Evolutionary conservation across 768 basidiomycete species (phyloP).

Genomic region (Suillus decipiens): DNA sequence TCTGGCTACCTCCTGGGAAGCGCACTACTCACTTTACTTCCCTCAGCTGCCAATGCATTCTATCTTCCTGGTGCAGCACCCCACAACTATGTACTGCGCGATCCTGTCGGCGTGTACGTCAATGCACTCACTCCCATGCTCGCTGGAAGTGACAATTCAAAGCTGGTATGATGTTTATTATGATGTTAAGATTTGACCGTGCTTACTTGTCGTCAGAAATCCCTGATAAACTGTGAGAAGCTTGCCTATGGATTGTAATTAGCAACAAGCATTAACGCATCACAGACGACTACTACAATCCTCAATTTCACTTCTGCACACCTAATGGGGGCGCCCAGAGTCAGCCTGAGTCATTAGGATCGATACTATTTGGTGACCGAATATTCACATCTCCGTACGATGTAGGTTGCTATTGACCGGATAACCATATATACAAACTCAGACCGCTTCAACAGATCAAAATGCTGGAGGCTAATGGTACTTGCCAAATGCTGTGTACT

Average conservation of each 20-base stretch:
- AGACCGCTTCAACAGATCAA: constrained; percentile 53
- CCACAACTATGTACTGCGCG: constrained; percentile 72
- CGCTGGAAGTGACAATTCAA: constrained; percentile 62
- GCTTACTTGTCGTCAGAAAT: constrained; percentile 58
- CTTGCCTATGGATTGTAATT: background rate
- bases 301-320: constrained; percentile 81
- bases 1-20: constrained; percentile 17
- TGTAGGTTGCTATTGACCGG: constrained; percentile 42
- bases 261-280: constrained; percentile 15
- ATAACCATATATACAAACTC: constrained; percentile 14
- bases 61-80: constrained; percentile 94
- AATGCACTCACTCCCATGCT: constrained; percentile 91
- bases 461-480: constrained; percentile 76
- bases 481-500: constrained; percentile 77
- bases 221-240: constrained; percentile 77
- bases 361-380: constrained; percentile 95
- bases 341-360: constrained; percentile 85
- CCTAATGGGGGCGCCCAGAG: constrained; percentile 72
- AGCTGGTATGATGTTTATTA: constrained; percentile 56
- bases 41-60: constrained; percentile 55
- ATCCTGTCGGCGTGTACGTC: constrained; percentile 78
- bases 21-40: constrained; percentile 19
- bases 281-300: constrained; percentile 91
- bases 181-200: constrained; percentile 13
- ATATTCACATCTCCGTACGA: constrained; percentile 91